Conservation (phyloP, 2,329 filamentous ascomycete genomes). For the Malbranchea zuffiana region DNA sequence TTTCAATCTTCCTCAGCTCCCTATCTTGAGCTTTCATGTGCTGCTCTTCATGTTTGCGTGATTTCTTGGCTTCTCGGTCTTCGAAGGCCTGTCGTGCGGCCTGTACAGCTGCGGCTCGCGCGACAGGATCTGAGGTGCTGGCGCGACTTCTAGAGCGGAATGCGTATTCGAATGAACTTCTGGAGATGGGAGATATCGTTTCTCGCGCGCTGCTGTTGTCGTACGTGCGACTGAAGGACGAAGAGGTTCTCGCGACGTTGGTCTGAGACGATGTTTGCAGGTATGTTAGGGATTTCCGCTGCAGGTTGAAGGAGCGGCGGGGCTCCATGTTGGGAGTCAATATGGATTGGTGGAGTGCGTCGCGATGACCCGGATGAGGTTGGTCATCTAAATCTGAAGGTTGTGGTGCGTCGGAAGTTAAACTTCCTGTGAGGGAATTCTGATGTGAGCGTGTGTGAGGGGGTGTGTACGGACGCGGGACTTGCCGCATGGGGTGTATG, state of each 20-base stretch:
- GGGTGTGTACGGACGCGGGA: constrained; percentile 44
- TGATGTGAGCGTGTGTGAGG: constrained; percentile 42
- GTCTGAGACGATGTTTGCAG: constrained; percentile 35
- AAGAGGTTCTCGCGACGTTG: constrained; percentile 40
- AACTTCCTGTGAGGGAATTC: constrained; percentile 38
- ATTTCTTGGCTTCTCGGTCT: constrained; percentile 49
- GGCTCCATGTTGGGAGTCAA: constrained; percentile 23
- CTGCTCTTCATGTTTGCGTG: constrained; percentile 44
- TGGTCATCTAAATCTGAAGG: constrained; percentile 19
- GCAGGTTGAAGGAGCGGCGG: constrained; percentile 28
- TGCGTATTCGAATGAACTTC: constrained; percentile 47
- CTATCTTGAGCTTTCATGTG: constrained; percentile 39
- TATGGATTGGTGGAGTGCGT: constrained; percentile 24
- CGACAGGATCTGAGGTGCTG: constrained; percentile 39
- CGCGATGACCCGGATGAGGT: constrained; percentile 1
- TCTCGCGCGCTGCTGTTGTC: constrained; percentile 43
- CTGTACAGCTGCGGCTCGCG: constrained; percentile 46
- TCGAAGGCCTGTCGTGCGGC: constrained; percentile 47
- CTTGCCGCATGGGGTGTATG: constrained; percentile 46
- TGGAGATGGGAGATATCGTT: constrained; percentile 42
- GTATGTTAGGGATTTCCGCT: constrained; percentile 32
- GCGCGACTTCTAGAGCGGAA: constrained; percentile 40
- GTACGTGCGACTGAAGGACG: constrained; percentile 36
- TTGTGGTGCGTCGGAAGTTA: constrained; percentile 34
- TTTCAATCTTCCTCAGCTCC: constrained; percentile 34